These are phyloP conservation scores for Leersia perrieri DNA, from an alignment of 176 grass and related monocot genomes.

Conservation along the genomic window DNA sequence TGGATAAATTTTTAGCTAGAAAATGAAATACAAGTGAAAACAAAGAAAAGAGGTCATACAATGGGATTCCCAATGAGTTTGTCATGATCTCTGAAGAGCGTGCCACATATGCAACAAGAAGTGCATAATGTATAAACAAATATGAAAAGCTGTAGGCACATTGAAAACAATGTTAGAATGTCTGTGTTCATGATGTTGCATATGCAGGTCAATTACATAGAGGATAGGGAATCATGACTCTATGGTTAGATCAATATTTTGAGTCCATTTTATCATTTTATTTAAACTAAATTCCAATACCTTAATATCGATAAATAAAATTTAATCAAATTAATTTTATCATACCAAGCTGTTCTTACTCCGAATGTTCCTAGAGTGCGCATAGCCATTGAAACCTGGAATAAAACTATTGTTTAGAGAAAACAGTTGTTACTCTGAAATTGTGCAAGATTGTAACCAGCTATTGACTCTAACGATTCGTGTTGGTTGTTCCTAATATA, in stretches of 20 bases:
- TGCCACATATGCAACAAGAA: constrained; percentile 91
- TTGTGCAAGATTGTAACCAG: neutral
- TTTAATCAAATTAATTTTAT: constrained; percentile 8
- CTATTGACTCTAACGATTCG: constrained; percentile 20
- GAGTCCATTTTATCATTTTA: neutral
- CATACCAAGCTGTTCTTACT: constrained; percentile 86
- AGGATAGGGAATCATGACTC: neutral
- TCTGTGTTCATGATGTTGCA: neutral
- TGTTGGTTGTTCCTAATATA: neutral
- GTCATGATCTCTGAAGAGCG: constrained; percentile 97
- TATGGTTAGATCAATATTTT: neutral
- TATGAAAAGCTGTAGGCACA: constrained; percentile 70
- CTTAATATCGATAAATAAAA: constrained; percentile 17
- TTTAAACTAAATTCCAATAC: neutral
- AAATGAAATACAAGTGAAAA: neutral
- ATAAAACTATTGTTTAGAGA: constrained; percentile 25
- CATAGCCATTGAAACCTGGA: constrained; percentile 90
- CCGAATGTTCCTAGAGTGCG: constrained; percentile 82
- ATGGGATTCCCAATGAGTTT: constrained; percentile 63
- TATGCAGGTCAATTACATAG: neutral
- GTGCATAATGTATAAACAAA: constrained; percentile 97
- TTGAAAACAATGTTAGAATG: constrained; percentile 24
- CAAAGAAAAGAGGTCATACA: constrained; percentile 51
- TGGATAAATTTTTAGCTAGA: neutral
- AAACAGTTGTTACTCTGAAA: neutral